Percentiles rank a stretch among this genome's conserved stretches.
Conservation (phyloP, 2,329 filamentous ascomycete genomes). For the Akanthomyces muscarius region DNA sequence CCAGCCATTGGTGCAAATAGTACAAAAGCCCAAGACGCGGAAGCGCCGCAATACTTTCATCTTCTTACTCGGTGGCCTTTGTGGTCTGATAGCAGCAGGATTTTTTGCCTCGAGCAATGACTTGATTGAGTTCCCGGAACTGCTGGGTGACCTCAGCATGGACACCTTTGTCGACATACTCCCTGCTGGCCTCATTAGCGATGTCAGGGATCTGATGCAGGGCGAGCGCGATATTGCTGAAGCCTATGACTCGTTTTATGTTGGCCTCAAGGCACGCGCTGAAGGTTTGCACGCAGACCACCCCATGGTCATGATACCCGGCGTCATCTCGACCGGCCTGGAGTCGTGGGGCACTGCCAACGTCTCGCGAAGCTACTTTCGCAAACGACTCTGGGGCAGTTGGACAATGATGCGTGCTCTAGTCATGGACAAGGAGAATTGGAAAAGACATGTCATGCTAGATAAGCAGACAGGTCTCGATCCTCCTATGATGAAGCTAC, state of each 20-base stretch:
- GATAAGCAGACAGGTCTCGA: conserved; percentile 89
- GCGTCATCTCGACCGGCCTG: conserved; percentile 93
- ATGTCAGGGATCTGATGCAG: conserved; percentile 81
- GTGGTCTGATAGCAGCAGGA: conserved; percentile 80
- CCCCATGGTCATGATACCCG: conserved; percentile 94
- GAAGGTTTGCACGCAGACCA: conserved; percentile 81
- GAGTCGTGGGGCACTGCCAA: conserved; percentile 95
- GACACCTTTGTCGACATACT: conserved; percentile 84
- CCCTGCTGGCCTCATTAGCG: conserved; percentile 77
- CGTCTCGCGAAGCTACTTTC: conserved; percentile 81
- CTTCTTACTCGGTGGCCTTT: conserved; percentile 83
- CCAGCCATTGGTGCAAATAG: conserved; percentile 37
- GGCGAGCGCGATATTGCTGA: conserved; percentile 78
- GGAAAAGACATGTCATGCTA: conserved; percentile 97
- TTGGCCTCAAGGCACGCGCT: conserved; percentile 75
- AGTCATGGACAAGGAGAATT: conserved; percentile 85
- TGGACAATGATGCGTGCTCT: conserved; percentile 99
- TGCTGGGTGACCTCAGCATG: conserved; percentile 67
- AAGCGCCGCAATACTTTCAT: conserved; percentile 78
- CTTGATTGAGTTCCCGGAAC: conserved; percentile 72
- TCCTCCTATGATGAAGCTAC: conserved; percentile 82
- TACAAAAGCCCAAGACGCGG: conserved; percentile 48
- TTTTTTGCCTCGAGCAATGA: conserved; percentile 90
- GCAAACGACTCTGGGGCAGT: conserved; percentile 92
- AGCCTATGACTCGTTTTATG: conserved; percentile 89